These are phyloP conservation scores for Tetrahymena malaccensis DNA, from an alignment of 73 alveolate species.

Conservation along the genomic window DNA sequence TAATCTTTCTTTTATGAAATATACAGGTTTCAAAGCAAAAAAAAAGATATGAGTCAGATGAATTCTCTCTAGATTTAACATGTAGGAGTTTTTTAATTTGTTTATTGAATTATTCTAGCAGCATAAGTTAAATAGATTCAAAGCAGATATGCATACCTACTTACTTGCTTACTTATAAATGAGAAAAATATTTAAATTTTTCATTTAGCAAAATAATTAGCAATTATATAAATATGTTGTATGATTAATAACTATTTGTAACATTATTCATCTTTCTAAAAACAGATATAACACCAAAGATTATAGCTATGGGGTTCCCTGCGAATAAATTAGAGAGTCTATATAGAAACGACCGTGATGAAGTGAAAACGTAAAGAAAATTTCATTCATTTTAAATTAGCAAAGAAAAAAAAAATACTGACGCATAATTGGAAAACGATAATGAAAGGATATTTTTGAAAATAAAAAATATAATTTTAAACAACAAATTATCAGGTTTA, in stretches of 20 bases:
- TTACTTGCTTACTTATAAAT: too few species aligned
- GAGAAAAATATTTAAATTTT: too few species aligned
- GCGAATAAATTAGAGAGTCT: slow-evolving; percentile 68
- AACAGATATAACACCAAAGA: slow-evolving; percentile 57
- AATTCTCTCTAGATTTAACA: slow-evolving; percentile 71
- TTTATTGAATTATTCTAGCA: not conserved
- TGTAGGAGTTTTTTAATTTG: slow-evolving; percentile 1
- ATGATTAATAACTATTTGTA: not conserved
- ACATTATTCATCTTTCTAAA: not conserved
- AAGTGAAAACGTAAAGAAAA: slow-evolving; percentile 26
- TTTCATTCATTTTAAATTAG: not conserved
- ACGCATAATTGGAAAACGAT: too few species aligned
- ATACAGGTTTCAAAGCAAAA: slow-evolving; percentile 44
- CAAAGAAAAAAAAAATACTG: not conserved
- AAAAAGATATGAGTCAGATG: slow-evolving; percentile 52
- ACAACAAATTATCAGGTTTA: not conserved
- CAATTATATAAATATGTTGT: too few species aligned
- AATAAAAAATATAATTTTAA: too few species aligned
- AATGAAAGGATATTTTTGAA: too few species aligned
- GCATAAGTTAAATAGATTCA: too few species aligned
- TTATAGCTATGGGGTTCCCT: slow-evolving; percentile 94
- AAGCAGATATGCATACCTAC: too few species aligned
- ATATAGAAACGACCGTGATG: slow-evolving; percentile 64
- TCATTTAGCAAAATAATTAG: too few species aligned
- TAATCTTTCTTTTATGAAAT: not conserved